Evolutionary conservation across 2,329 filamentous ascomycete genomes (phyloP).

Genomic region (Fonsecaea erecta): DNA sequence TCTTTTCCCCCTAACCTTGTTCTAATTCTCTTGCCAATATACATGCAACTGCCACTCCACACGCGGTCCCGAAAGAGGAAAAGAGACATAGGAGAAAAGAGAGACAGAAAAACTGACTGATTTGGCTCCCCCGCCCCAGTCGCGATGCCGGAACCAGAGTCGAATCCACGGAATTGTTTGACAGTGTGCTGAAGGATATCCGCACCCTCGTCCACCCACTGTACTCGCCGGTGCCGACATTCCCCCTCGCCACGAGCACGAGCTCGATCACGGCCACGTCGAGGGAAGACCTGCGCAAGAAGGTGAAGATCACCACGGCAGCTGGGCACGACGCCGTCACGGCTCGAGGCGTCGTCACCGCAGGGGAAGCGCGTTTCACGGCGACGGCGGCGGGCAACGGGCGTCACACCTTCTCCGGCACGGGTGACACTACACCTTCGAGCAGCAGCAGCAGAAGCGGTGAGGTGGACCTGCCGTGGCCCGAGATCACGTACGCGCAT

Average conservation of each 20-base stretch:
- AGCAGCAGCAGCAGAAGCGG: no score
- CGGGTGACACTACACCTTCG: not conserved
- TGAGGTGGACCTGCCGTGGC: conserved; percentile 1
- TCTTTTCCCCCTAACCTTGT: not conserved
- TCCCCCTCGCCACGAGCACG: conserved; percentile 1
- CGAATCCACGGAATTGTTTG: not conserved
- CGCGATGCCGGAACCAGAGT: not conserved
- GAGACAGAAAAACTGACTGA: not conserved
- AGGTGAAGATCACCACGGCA: conserved; percentile 18
- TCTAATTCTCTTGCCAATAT: not conserved
- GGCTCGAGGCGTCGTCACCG: not conserved
- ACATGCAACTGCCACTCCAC: no score
- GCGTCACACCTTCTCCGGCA: not conserved
- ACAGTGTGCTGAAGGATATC: conserved; percentile 20
- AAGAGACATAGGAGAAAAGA: no score
- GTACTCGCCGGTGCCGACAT: conserved; percentile 19
- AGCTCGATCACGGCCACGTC: not conserved
- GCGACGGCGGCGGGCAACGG: not conserved
- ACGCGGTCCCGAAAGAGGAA: no score
- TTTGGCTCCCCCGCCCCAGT: no score
- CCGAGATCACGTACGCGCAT: conserved; percentile 22
- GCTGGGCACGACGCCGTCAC: not conserved
- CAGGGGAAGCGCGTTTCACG: not conserved
- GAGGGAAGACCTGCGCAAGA: conserved; percentile 1
- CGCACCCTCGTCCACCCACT: conserved; percentile 19